phyloP scores from a whole-genome alignment of 257 asterid species.

The Penstemon eatonii region DNA sequence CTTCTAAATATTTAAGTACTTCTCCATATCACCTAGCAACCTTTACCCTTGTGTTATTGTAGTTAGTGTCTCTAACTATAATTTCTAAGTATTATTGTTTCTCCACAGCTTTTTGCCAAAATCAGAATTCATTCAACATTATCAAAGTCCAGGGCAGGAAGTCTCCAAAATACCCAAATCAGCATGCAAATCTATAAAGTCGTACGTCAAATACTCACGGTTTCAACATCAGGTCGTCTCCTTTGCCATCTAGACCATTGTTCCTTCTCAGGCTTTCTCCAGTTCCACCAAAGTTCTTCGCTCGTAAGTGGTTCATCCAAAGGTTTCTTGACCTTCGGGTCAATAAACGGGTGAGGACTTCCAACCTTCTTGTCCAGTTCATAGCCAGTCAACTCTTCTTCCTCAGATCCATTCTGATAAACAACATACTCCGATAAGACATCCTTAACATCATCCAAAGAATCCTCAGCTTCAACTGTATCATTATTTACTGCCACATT shows the following conservation, averaged over 20 bases:
- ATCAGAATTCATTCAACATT: no score
- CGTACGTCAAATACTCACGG: constrained; percentile 44
- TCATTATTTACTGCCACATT: constrained; percentile 34
- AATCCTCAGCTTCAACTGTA: constrained; percentile 51
- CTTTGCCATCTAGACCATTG: constrained; percentile 99
- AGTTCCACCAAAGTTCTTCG: constrained; percentile 97
- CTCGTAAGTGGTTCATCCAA: constrained; percentile 66
- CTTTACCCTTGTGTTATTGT: no score
- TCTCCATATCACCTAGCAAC: no score
- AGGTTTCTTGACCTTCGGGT: constrained; percentile 69
- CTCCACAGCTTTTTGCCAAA: no score
- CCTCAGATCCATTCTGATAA: constrained; percentile 59
- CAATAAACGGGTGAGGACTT: constrained; percentile 78
- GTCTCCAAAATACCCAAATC: neutral
- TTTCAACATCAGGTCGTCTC: constrained; percentile 91
- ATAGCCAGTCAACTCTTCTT: constrained; percentile 60
- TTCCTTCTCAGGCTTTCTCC: constrained; percentile 90
- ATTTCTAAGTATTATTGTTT: no score
- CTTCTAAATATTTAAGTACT: no score
- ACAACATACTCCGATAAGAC: constrained; percentile 57
- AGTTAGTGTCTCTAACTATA: no score
- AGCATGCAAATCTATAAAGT: neutral
- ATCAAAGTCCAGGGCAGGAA: no score
- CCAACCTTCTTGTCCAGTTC: constrained; percentile 77
- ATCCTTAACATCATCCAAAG: constrained; percentile 53